Percentiles rank a stretch among this genome's conserved stretches.
Conservation (phyloP, 345 rosid genomes). For the Citrus inodora region DNA sequence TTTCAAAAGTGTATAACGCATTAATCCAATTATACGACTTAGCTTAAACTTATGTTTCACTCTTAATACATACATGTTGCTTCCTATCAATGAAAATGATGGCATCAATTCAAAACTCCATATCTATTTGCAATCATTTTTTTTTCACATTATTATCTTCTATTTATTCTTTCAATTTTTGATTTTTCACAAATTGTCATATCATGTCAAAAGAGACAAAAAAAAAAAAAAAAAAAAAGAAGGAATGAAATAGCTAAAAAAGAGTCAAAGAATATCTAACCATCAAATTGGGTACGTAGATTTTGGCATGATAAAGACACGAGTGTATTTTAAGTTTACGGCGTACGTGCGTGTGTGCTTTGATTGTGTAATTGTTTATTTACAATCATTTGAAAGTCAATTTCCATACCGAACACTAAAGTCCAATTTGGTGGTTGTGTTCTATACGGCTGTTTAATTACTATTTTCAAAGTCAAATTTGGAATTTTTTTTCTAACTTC, state of each 20-base stretch:
- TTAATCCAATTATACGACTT: neutral
- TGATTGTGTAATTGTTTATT: neutral
- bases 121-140: neutral
- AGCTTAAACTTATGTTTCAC: neutral
- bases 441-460: neutral
- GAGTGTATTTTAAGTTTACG: neutral
- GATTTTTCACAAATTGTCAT: neutral
- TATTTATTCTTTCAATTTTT: neutral
- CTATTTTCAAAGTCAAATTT: constrained; percentile 14
- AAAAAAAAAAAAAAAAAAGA: neutral
- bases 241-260: neutral
- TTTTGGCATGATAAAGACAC: constrained; percentile 3
- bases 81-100: neutral
- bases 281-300: neutral
- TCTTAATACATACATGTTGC: neutral
- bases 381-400: neutral
- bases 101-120: neutral
- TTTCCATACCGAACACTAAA: neutral
- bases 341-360: neutral
- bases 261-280: neutral
- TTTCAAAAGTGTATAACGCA: neutral
- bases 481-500: neutral
- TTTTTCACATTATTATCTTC: neutral
- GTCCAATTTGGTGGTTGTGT: neutral
- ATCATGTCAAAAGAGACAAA: neutral